These are phyloP conservation scores for Melanogaster broomeanus DNA, from an alignment of 768 basidiomycete species.

Conservation along the genomic window DNA sequence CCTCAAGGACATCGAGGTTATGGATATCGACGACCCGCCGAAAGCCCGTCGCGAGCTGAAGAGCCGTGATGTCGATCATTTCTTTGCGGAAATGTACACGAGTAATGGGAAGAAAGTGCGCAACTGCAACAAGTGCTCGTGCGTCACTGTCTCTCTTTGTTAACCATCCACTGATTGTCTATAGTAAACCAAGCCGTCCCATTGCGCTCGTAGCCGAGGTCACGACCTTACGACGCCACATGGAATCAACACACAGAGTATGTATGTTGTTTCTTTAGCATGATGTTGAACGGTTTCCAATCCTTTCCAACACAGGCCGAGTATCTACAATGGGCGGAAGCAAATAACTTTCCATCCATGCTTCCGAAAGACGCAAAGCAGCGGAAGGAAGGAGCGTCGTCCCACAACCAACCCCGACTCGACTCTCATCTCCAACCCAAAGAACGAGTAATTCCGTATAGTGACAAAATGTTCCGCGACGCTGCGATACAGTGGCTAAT, in stretches of 20 bases:
- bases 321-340: conserved; percentile 7
- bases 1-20: not conserved
- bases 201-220: not conserved
- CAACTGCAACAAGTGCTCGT: not conserved
- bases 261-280: too few relatives aligned
- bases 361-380: conserved; percentile 17
- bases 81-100: not conserved
- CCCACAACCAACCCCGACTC: not conserved
- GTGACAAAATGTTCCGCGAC: conserved; percentile 25
- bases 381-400: not conserved
- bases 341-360: conserved; percentile 21
- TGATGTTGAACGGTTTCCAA: too few relatives aligned
- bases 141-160: not conserved
- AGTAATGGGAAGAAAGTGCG: not conserved
- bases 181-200: not conserved
- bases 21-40: not conserved
- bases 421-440: conserved; percentile 1
- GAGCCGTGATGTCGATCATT: not conserved
- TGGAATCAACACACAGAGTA: not conserved
- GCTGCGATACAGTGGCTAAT: conserved; percentile 41
- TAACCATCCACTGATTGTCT: not conserved
- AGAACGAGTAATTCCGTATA: conserved; percentile 28
- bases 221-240: not conserved
- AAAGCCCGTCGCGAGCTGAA: not conserved
- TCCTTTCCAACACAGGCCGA: too few relatives aligned